Evolutionary conservation across 2,329 filamentous ascomycete species (phyloP), one percentile per base, ranked within the genome.

Genomic region (Beauveria sp.): DNA sequence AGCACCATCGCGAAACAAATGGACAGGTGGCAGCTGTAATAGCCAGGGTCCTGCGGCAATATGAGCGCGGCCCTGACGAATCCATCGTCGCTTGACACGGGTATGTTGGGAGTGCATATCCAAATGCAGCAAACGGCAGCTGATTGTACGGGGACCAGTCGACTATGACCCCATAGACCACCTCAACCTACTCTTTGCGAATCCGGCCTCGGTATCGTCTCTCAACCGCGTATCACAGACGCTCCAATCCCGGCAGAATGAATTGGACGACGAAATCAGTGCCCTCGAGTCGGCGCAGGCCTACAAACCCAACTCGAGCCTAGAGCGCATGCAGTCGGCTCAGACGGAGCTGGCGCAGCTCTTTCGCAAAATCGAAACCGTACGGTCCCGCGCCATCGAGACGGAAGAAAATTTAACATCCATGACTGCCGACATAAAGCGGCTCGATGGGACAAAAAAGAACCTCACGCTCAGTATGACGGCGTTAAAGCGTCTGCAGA

Each of bases 351-450:
- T 99, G 65, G 89, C 89, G 20, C 88, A 89, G 67, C 86, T 99
- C 45, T 97, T 99, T 80, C 86, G 87, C 69, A 96, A 96, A 77
- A 97, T 99, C 73, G 93, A 98, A 74, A 90, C 88, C 66, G 93
- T 99, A 61, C 90, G 93, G 61, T 88, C 88, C 69, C 87, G 93
- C 58, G 95, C 95, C 43, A 85, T 96, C 68, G 87, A 93, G 79
- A 98, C 95, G 22, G 95, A 99, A 76, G 88, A 92, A 73, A 89
- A 93, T 67, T 99, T 99, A 72, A 97, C 93, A 52, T 92, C 92
- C 67, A 99, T 99, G 95, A 99, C 95, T 64, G 92, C 95, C 63
- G 95, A 99, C 71, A 99, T 99, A 74, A 99, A 99, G 79, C 88
- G 93, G 67, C 83, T 99, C 66, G 95, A 99, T 76, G 90, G 90